phyloP scores from a whole-genome alignment of 257 asterid genomes.

The Solanum raphanifolium region DNA sequence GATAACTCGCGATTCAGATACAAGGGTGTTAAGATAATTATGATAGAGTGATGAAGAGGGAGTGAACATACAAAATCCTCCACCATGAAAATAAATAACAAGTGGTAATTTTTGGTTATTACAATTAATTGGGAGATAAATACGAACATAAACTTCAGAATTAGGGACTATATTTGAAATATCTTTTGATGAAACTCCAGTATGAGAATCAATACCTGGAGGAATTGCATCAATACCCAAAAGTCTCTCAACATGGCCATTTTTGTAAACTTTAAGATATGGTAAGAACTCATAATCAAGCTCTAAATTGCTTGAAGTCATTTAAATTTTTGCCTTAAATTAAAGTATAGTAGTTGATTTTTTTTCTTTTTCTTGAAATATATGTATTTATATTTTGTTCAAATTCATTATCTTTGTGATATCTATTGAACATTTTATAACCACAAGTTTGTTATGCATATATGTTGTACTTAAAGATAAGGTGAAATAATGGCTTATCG shows the following conservation, averaged over 20 bases:
- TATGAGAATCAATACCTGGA: constrained; percentile 9
- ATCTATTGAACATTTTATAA: not conserved
- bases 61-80: constrained; percentile 17
- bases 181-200: constrained; percentile 29
- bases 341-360: not conserved
- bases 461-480: not conserved
- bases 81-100: constrained; percentile 38
- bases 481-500: not conserved
- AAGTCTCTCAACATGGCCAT: constrained; percentile 26
- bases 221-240: constrained; percentile 15
- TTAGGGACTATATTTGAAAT: constrained; percentile 14
- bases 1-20: constrained; percentile 13
- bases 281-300: constrained; percentile 18
- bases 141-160: constrained; percentile 13
- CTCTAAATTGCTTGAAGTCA: not conserved
- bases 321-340: not conserved
- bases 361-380: not conserved
- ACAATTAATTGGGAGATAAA: constrained; percentile 17
- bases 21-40: constrained; percentile 16
- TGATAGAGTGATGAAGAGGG: constrained; percentile 23
- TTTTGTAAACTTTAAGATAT: constrained; percentile 15
- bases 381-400: not conserved
- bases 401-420: not conserved
- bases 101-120: constrained; percentile 19
- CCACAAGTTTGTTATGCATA: not conserved